phyloP scores from a whole-genome alignment of 2,329 filamentous ascomycete species.

The Trichoderma asperellum region DNA sequence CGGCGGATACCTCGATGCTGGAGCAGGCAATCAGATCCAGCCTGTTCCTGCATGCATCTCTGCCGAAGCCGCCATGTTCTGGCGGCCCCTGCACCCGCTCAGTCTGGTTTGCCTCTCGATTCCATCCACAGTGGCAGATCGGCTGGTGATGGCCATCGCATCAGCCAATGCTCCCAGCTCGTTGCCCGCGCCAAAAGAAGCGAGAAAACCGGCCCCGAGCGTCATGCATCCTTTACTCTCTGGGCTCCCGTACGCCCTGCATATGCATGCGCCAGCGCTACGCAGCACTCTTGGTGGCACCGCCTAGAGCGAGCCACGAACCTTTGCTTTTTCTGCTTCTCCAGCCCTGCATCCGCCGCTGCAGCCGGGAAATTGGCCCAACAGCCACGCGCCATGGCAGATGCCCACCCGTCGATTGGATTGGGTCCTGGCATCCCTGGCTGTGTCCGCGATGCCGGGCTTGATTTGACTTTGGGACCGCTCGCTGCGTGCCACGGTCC shows the following conservation, averaged over 20 bases:
- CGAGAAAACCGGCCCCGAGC: background rate
- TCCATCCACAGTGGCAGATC: conserved; percentile 1
- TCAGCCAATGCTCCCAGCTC: background rate
- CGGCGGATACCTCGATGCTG: conserved; percentile 14
- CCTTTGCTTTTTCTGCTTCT: conserved; percentile 17
- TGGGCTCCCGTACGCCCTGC: background rate
- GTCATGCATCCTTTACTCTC: background rate
- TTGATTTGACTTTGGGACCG: conserved; percentile 26
- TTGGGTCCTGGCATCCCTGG: conserved; percentile 20
- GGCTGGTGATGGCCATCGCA: conserved; percentile 1
- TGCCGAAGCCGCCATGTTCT: conserved; percentile 21
- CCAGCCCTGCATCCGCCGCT: conserved; percentile 29
- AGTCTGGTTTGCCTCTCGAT: conserved; percentile 1
- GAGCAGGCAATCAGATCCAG: conserved; percentile 12
- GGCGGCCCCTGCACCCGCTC: conserved; percentile 16
- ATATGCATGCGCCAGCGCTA: background rate
- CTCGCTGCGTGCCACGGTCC: conserved; percentile 1
- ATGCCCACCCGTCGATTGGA: conserved; percentile 23
- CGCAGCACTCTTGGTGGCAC: background rate
- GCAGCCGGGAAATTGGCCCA: conserved; percentile 35
- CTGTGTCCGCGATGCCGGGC: conserved; percentile 26
- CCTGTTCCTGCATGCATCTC: conserved; percentile 30
- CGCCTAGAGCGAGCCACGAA: background rate
- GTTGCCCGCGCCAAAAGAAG: background rate
- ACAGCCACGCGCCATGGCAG: conserved; percentile 25